phyloP scores from a whole-genome alignment of 2,329 filamentous ascomycete genomes.

The Verticillium albo-atrum region DNA sequence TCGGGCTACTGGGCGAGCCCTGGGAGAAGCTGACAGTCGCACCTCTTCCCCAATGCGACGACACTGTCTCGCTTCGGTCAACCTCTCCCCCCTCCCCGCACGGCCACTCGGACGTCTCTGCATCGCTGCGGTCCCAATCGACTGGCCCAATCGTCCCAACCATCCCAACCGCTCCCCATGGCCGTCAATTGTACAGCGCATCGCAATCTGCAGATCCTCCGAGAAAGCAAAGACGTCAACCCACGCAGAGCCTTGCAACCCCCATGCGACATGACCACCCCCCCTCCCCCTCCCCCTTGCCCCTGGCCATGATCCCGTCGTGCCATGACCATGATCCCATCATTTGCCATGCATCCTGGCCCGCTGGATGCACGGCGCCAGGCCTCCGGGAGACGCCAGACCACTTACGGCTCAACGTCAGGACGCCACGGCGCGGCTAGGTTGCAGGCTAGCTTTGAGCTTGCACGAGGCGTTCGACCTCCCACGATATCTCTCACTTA shows the following conservation, averaged over 20 bases:
- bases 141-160: too few relatives aligned
- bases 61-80: not conserved
- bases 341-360: not conserved
- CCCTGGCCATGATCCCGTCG: too few relatives aligned
- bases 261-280: not conserved
- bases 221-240: not conserved
- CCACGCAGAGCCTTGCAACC: not conserved
- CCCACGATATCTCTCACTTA: not conserved
- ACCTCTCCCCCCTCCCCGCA: not conserved
- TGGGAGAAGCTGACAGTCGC: slow-evolving; percentile 9
- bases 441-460: not conserved
- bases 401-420: not conserved
- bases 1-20: slow-evolving; percentile 8
- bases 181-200: not conserved
- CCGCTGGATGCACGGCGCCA: not conserved
- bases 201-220: not conserved
- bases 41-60: slow-evolving; percentile 7
- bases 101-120: too few relatives aligned
- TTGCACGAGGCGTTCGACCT: not conserved
- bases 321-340: not conserved
- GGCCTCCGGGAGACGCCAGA: not conserved
- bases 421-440: not conserved
- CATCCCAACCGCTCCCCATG: too few relatives aligned
- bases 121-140: too few relatives aligned
- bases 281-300: too few relatives aligned